A percentile compares a stretch with the other conserved stretches of the same genome.
Evolutionary conservation across 2,329 filamentous ascomycete genomes (phyloP).

Genomic region (Fusarium cyanostomum): DNA sequence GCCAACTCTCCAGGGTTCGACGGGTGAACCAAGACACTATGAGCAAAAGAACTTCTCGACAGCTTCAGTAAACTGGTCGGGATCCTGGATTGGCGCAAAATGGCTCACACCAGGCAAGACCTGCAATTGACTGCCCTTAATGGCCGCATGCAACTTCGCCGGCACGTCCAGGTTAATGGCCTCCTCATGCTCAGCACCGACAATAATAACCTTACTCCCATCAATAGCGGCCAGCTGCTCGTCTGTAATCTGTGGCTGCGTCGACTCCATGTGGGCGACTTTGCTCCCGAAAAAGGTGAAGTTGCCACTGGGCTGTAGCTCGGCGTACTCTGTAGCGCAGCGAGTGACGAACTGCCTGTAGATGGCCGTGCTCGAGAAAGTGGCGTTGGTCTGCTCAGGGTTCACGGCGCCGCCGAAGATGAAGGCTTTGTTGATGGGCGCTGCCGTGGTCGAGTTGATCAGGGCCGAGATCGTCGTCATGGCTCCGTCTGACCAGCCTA

Average conservation of each 20-base stretch:
- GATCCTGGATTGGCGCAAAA: slow-evolving; percentile 55
- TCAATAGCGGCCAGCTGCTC: slow-evolving; percentile 43
- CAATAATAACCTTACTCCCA: slow-evolving; percentile 45
- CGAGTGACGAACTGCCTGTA: slow-evolving; percentile 49
- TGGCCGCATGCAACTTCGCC: slow-evolving; percentile 46
- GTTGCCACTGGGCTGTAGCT: slow-evolving; percentile 48
- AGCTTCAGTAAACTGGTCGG: slow-evolving; percentile 47
- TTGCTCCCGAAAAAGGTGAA: slow-evolving; percentile 51
- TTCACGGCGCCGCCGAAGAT: slow-evolving; percentile 50
- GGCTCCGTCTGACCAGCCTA: slow-evolving; percentile 55
- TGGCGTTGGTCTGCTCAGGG: slow-evolving; percentile 49
- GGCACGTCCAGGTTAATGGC: slow-evolving; percentile 52
- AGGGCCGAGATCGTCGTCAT: slow-evolving; percentile 51
- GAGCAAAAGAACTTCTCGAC: slow-evolving; percentile 41
- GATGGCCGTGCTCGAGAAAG: slow-evolving; percentile 46
- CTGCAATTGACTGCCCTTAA: slow-evolving; percentile 49
- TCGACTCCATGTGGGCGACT: slow-evolving; percentile 50
- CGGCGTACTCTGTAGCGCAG: slow-evolving; percentile 49
- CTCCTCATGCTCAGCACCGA: slow-evolving; percentile 49
- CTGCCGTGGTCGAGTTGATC: slow-evolving; percentile 44
- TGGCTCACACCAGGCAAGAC: slow-evolving; percentile 53
- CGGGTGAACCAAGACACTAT: background rate
- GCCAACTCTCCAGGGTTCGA: no score
- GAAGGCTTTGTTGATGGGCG: slow-evolving; percentile 52
- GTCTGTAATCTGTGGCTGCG: slow-evolving; percentile 47